Conservation (phyloP, 169 alveolate species). For the Eimeria sp. region DNA sequence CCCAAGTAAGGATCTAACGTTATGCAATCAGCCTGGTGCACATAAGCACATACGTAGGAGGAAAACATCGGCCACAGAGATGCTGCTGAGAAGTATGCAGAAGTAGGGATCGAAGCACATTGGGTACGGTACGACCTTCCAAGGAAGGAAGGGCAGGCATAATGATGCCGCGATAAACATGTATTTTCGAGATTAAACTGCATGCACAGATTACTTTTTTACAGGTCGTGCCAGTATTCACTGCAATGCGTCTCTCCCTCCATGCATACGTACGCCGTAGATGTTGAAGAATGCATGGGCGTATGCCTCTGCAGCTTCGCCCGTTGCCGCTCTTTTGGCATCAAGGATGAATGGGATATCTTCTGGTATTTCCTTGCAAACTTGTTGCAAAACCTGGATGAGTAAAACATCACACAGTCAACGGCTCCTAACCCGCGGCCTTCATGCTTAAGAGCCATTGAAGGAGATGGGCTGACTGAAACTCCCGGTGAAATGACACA, state of each 20-base stretch:
- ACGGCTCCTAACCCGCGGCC: neutral
- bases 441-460: neutral
- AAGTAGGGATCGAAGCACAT: neutral
- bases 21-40: conserved; percentile 80
- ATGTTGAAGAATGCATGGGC: conserved; percentile 76
- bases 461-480: neutral
- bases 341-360: conserved; percentile 86
- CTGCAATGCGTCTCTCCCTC: neutral
- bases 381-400: conserved; percentile 79
- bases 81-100: neutral
- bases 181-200: neutral
- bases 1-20: conserved; percentile 87
- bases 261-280: conserved; percentile 47
- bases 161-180: neutral
- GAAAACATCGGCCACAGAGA: neutral
- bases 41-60: neutral
- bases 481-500: neutral
- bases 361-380: conserved; percentile 78
- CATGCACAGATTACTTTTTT: neutral
- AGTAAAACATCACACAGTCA: neutral
- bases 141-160: neutral
- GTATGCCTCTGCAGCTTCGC: conserved; percentile 84
- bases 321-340: conserved; percentile 87
- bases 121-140: neutral
- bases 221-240: neutral